Percentiles rank a stretch among this genome's conserved stretches.
These are phyloP conservation scores for Agaricales sp. DNA, from an alignment of 1,284 basidiomycete species.

Conservation along the genomic window DNA sequence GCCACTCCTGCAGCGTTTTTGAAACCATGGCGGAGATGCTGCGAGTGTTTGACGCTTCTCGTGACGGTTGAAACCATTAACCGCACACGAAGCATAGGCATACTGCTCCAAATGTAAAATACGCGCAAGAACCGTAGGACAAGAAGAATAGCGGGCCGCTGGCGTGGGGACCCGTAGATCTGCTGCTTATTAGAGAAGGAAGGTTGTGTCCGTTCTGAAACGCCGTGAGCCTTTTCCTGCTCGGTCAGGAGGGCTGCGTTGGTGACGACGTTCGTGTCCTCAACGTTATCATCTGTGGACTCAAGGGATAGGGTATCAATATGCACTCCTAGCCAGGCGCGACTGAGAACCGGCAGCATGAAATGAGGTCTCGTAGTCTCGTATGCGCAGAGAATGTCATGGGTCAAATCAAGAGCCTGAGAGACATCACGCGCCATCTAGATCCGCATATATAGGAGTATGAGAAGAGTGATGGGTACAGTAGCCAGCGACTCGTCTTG, in stretches of 20 bases:
- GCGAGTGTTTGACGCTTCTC: conserved; percentile 26
- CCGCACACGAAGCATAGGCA: conserved; percentile 20
- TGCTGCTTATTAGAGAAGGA: conserved; percentile 6
- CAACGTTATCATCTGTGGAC: too few relatives aligned
- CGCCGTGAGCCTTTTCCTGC: background rate
- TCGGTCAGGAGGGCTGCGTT: too few relatives aligned
- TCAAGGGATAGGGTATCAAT: background rate
- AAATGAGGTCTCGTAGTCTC: conserved; percentile 26
- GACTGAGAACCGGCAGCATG: background rate
- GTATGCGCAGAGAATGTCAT: conserved; percentile 24
- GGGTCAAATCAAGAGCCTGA: conserved; percentile 24
- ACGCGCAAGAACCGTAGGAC: conserved; percentile 8
- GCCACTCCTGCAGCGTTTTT: conserved; percentile 38
- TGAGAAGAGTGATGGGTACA: background rate
- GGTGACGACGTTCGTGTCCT: too few relatives aligned
- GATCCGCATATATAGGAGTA: background rate
- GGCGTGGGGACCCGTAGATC: background rate
- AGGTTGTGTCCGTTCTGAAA: background rate
- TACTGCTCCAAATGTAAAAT: conserved; percentile 23
- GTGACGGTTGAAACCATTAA: conserved; percentile 24
- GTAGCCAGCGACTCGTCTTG: background rate
- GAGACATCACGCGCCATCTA: conserved; percentile 37
- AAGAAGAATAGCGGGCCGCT: conserved; percentile 9
- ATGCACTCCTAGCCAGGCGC: background rate
- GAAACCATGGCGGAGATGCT: conserved; percentile 32